phyloP scores from a whole-genome alignment of 2,329 filamentous ascomycete genomes.

The Nannizzia gypsea region DNA sequence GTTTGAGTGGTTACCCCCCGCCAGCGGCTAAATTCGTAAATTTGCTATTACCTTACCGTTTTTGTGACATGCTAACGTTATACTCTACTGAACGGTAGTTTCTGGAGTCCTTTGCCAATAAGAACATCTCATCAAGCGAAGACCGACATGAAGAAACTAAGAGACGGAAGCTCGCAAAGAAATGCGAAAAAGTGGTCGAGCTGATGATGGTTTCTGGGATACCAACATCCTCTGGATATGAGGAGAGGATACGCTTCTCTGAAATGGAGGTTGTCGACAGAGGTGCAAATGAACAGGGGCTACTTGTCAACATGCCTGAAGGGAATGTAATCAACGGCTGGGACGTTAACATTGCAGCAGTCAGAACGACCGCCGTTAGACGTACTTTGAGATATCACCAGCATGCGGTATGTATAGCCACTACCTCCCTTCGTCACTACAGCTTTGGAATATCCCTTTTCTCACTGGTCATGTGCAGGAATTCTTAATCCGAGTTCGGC shows the following conservation, averaged over 20 bases:
- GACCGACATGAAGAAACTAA: slow-evolving; percentile 95
- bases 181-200: slow-evolving; percentile 91
- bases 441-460: not conserved
- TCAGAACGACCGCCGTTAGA: slow-evolving; percentile 68
- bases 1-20: slow-evolving; percentile 27
- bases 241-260: slow-evolving; percentile 90
- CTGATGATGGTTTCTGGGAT: slow-evolving; percentile 99
- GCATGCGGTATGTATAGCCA: slow-evolving; percentile 59
- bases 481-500: slow-evolving; percentile 78
- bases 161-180: slow-evolving; percentile 76
- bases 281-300: slow-evolving; percentile 78
- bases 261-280: slow-evolving; percentile 95
- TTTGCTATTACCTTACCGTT: not conserved
- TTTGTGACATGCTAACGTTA: not conserved
- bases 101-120: slow-evolving; percentile 90
- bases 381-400: slow-evolving; percentile 81
- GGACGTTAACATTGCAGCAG: slow-evolving; percentile 91
- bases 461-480: slow-evolving; percentile 44
- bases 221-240: slow-evolving; percentile 88
- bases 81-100: slow-evolving; percentile 47
- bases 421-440: not conserved
- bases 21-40: not conserved
- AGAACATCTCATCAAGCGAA: slow-evolving; percentile 93
- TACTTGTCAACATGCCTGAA: slow-evolving; percentile 77
- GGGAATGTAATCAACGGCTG: slow-evolving; percentile 89